Percentiles rank a stretch among this genome's conserved stretches.
These are phyloP conservation scores for Boletus rubroflammeus DNA, from an alignment of 768 basidiomycete species.

Conservation along the genomic window DNA sequence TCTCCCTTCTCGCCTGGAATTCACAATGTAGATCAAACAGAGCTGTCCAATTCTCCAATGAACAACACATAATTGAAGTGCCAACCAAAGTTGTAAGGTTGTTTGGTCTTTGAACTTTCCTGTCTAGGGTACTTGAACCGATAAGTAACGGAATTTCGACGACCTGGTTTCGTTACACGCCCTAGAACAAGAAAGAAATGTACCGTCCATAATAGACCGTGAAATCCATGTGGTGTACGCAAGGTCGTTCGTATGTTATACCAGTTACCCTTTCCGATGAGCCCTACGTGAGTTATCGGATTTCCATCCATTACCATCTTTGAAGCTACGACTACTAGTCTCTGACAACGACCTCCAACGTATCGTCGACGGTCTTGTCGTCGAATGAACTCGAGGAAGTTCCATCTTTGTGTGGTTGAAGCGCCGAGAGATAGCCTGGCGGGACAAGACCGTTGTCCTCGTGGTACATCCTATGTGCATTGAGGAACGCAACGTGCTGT, in stretches of 20 bases:
- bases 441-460: conserved; percentile 27
- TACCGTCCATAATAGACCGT: neutral
- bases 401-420: conserved; percentile 6
- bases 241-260: neutral
- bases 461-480: conserved; percentile 20
- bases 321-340: conserved; percentile 12
- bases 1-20: neutral
- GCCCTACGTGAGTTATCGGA: neutral
- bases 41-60: conserved; percentile 55
- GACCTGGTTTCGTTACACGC: neutral
- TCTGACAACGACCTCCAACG: neutral
- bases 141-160: neutral
- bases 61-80: conserved; percentile 12
- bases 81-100: conserved; percentile 6
- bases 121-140: neutral
- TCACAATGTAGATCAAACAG: conserved; percentile 31
- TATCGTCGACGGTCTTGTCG: conserved; percentile 5
- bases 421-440: conserved; percentile 20
- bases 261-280: conserved; percentile 6
- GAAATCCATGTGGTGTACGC: neutral
- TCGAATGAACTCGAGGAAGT: conserved; percentile 9
- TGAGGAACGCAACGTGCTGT: conserved; percentile 20
- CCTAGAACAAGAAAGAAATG: conserved; percentile 7
- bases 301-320: neutral
- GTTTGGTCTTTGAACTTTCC: neutral